These are phyloP conservation scores for Globisporangium emineosum DNA, from an alignment of 352 stramenopile species.

Conservation along the genomic window DNA sequence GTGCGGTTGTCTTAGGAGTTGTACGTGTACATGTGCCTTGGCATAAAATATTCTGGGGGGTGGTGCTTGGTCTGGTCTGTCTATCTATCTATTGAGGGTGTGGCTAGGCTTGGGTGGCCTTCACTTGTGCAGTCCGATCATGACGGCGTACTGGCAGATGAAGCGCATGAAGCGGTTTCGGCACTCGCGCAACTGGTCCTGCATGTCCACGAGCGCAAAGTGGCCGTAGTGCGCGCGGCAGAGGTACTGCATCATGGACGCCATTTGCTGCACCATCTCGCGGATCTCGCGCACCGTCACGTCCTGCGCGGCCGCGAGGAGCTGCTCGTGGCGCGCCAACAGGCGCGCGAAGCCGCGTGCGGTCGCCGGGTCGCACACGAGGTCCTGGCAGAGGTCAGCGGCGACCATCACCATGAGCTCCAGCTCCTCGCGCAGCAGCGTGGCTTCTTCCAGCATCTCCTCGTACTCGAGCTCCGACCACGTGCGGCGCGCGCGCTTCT, in stretches of 20 bases:
- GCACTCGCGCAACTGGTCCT: conserved; percentile 58
- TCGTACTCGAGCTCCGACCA: conserved; percentile 76
- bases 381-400: conserved; percentile 51
- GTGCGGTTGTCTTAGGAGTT: background rate
- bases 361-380: conserved; percentile 31
- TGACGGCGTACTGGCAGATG: conserved; percentile 64
- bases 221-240: conserved; percentile 61
- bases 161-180: conserved; percentile 77
- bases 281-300: conserved; percentile 57
- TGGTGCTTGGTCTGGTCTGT: background rate
- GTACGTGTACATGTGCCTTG: conserved; percentile 4
- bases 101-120: background rate
- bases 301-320: conserved; percentile 42
- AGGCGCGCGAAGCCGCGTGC: conserved; percentile 29
- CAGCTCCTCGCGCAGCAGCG: conserved; percentile 62
- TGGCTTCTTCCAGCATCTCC: conserved; percentile 67
- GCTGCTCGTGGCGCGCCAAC: conserved; percentile 42
- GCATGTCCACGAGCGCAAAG: conserved; percentile 74
- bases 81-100: conserved; percentile 15
- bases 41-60: conserved; percentile 7
- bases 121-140: conserved; percentile 48
- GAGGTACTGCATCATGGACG: conserved; percentile 71
- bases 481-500: conserved; percentile 47
- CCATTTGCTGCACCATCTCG: conserved; percentile 66
- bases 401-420: conserved; percentile 63